Percentiles rank a stretch among this genome's conserved stretches.
Conservation (phyloP, 75 land plant genomes). For the Isoetes taiwanensis region DNA sequence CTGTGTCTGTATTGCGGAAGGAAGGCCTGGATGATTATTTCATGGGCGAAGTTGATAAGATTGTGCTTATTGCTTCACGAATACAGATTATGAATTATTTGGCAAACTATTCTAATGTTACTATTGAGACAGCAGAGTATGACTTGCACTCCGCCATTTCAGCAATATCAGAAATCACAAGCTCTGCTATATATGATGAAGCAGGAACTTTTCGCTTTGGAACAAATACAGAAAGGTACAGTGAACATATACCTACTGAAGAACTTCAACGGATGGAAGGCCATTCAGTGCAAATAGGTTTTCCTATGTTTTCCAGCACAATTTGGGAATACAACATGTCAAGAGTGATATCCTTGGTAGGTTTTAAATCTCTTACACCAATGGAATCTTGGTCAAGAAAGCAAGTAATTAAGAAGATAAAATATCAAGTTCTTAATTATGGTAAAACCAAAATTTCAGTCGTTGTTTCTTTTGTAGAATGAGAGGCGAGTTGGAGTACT, state of each 20-base stretch:
- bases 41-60: slow-evolving; percentile 17
- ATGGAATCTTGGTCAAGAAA: no score
- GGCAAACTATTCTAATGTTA: slow-evolving; percentile 5
- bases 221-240: slow-evolving; percentile 3
- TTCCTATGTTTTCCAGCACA: slow-evolving; percentile 3
- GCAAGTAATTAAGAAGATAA: background rate
- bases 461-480: background rate
- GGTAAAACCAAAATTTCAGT: background rate
- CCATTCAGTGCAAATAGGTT: slow-evolving; percentile 10
- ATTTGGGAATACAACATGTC: slow-evolving; percentile 22
- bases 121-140: slow-evolving; percentile 1
- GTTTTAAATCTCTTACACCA: slow-evolving; percentile 2
- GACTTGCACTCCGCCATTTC: slow-evolving; percentile 16
- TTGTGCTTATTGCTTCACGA: slow-evolving; percentile 18
- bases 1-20: slow-evolving; percentile 17
- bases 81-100: slow-evolving; percentile 17
- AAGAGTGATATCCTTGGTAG: slow-evolving; percentile 15
- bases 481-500: slow-evolving; percentile 18
- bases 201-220: slow-evolving; percentile 7
- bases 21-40: slow-evolving; percentile 24
- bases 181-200: slow-evolving; percentile 22
- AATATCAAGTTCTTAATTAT: background rate
- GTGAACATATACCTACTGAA: background rate
- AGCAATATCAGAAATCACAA: slow-evolving; percentile 18
- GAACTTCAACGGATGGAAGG: background rate